phyloP scores from a whole-genome alignment of 1,284 basidiomycete species.

The Ceratobasidium sp. region DNA sequence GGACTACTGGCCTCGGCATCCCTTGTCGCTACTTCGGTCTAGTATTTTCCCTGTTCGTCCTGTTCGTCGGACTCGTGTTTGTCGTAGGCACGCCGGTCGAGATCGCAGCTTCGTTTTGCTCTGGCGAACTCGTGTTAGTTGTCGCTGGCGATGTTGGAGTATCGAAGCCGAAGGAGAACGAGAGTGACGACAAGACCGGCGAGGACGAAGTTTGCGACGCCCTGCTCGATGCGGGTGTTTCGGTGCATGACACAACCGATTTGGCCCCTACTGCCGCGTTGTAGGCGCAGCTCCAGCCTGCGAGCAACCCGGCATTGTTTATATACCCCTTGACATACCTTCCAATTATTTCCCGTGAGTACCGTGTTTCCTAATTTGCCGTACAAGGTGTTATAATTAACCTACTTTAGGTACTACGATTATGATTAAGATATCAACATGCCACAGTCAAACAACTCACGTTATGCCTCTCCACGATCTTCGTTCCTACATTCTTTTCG shows the following conservation, averaged over 20 bases:
- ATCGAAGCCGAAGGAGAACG: too few species aligned
- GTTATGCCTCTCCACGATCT: too few species aligned
- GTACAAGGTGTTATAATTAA: too few species aligned
- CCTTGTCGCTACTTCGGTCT: slow-evolving; percentile 3
- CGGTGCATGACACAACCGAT: not conserved
- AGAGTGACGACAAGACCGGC: too few species aligned
- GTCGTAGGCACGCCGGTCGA: not conserved
- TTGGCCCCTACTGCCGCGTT: not conserved
- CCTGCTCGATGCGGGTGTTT: not conserved
- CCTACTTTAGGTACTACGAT: too few species aligned
- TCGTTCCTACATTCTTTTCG: too few species aligned
- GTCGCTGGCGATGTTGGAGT: not conserved
- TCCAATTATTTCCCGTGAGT: too few species aligned
- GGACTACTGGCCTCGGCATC: not conserved
- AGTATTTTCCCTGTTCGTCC: not conserved
- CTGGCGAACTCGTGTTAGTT: not conserved
- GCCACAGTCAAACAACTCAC: too few species aligned
- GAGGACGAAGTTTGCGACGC: not conserved
- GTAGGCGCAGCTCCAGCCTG: not conserved
- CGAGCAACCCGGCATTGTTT: not conserved
- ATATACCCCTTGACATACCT: not conserved
- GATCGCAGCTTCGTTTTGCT: not conserved
- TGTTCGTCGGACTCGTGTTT: not conserved
- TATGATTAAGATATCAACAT: too few species aligned
- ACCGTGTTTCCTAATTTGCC: too few species aligned